Evolutionary conservation across 495 filamentous ascomycete species (phyloP).

Genomic region (Aspergillus kassunensis): DNA sequence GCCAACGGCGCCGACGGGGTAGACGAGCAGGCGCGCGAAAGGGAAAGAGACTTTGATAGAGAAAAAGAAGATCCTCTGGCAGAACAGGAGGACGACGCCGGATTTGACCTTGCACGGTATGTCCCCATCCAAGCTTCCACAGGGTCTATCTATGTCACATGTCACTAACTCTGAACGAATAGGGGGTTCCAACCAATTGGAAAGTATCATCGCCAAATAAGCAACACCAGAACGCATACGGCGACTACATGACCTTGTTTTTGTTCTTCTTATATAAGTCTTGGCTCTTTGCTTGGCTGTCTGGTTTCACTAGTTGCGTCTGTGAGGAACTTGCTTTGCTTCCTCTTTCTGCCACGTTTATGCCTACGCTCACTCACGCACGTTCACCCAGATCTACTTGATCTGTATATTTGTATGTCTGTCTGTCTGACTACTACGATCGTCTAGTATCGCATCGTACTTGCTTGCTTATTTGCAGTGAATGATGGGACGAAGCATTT

Average conservation of each 20-base stretch:
- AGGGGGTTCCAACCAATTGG: constrained; percentile 72
- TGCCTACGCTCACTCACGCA: too few relatives aligned
- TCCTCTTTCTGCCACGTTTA: too few relatives aligned
- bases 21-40: neutral
- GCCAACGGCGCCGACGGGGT: constrained; percentile 5
- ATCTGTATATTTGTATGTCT: neutral
- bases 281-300: neutral
- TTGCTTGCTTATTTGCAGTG: too few relatives aligned
- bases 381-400: neutral
- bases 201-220: constrained; percentile 56
- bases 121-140: constrained; percentile 13
- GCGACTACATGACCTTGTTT: constrained; percentile 17
- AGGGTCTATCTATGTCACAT: constrained; percentile 8
- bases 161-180: constrained; percentile 5
- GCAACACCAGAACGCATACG: constrained; percentile 36
- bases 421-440: neutral
- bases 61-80: too few relatives aligned
- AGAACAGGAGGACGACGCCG: constrained; percentile 55
- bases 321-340: too few relatives aligned
- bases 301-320: too few relatives aligned
- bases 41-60: constrained; percentile 20
- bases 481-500: constrained; percentile 10
- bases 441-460: constrained; percentile 3
- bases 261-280: neutral
- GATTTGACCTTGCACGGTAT: constrained; percentile 65